phyloP scores from a whole-genome alignment of 257 asterid genomes.

The Scutellaria baicalensis region DNA sequence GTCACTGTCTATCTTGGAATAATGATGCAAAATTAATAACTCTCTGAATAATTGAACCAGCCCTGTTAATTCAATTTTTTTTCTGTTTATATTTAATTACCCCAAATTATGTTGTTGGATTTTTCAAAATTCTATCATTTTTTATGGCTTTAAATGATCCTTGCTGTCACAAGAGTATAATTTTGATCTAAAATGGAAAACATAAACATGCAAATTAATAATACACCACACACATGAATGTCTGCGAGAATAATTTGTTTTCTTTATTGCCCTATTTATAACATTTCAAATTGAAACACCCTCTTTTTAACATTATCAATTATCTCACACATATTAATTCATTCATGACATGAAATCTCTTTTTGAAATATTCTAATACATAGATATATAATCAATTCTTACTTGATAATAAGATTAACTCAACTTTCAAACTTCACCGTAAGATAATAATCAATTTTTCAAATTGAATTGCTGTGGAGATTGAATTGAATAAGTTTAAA shows the following conservation, averaged over 20 bases:
- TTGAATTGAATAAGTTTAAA: no score
- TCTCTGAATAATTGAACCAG: slow-evolving; percentile 24
- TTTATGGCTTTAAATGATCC: slow-evolving; percentile 19
- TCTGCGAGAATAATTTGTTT: slow-evolving; percentile 14
- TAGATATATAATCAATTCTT: no score
- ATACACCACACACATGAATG: slow-evolving; percentile 14
- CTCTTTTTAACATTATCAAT: no score
- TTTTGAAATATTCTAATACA: no score
- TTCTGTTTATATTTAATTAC: slow-evolving; percentile 23
- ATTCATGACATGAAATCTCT: no score
- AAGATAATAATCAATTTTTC: no score
- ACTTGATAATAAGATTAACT: no score
- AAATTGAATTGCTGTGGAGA: no score
- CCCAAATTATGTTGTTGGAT: slow-evolving; percentile 29
- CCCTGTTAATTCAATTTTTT: slow-evolving; percentile 12
- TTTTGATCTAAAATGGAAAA: slow-evolving; percentile 6
- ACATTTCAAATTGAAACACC: not conserved
- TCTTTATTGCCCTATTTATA: not conserved
- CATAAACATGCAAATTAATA: not conserved
- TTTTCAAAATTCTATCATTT: not conserved
- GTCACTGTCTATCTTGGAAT: slow-evolving; percentile 14
- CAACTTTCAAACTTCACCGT: not conserved
- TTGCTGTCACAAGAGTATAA: slow-evolving; percentile 19
- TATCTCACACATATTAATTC: no score
- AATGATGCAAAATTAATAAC: slow-evolving; percentile 16